Conservation (phyloP, 164 flowering plant genomes). For the Hamamelis virginiana region DNA sequence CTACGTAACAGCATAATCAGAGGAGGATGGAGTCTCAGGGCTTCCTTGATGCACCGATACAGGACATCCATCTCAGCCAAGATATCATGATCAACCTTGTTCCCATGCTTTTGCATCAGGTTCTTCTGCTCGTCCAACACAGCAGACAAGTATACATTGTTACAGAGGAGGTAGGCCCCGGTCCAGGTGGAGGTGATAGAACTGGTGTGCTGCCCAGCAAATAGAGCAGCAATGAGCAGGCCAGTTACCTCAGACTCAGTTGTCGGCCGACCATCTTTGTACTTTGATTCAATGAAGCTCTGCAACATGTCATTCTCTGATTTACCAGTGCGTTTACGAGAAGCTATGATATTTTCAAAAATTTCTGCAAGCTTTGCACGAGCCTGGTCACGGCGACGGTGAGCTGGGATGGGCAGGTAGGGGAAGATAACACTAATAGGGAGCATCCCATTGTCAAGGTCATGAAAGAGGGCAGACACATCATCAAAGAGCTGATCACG, state of each 20-base stretch:
- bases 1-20: conserved; percentile 78
- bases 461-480: conserved; percentile 93
- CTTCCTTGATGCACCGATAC: conserved; percentile 87
- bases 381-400: conserved; percentile 82
- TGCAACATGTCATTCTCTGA: conserved; percentile 88
- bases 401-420: conserved; percentile 91
- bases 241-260: conserved; percentile 92
- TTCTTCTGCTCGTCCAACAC: conserved; percentile 76
- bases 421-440: conserved; percentile 94
- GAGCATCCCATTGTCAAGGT: conserved; percentile 95
- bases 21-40: conserved; percentile 95
- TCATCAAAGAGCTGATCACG: conserved; percentile 89
- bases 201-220: conserved; percentile 98
- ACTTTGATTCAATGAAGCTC: conserved; percentile 86
- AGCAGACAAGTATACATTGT: conserved; percentile 56
- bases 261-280: conserved; percentile 92
- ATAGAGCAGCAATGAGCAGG: conserved; percentile 93
- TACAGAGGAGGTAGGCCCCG: conserved; percentile 80
- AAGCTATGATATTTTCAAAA: conserved; percentile 64
- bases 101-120: conserved; percentile 67
- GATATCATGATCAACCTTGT: conserved; percentile 76
- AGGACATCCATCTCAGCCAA: conserved; percentile 88
- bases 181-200: conserved; percentile 96
- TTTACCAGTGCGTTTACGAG: conserved; percentile 64
- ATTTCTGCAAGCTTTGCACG: conserved; percentile 77